A percentile compares a stretch with the other conserved stretches of the same genome.
Evolutionary conservation across 1,284 basidiomycete species (phyloP).

Genomic region (Polyporus tsugae): DNA sequence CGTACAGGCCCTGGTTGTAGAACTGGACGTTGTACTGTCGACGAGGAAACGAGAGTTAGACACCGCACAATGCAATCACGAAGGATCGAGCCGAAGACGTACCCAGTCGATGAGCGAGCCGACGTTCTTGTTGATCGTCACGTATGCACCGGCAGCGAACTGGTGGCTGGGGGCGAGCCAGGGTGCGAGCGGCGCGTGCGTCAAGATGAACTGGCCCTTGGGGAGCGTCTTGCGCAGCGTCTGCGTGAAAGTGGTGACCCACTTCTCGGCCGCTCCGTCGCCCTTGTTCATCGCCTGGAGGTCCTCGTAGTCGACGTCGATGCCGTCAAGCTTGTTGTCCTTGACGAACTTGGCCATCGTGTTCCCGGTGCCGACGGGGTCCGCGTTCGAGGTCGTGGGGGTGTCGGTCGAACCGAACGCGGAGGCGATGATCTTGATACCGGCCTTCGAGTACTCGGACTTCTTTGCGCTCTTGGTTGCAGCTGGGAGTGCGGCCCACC

Average conservation of each 20-base stretch:
- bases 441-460: conserved; percentile 52
- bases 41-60: background rate
- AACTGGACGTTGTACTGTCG: conserved; percentile 61
- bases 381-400: conserved; percentile 53
- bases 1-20: conserved; percentile 59
- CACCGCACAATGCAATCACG: background rate
- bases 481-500: conserved; percentile 22
- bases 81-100: conserved; percentile 12
- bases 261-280: conserved; percentile 47
- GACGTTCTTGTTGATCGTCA: conserved; percentile 60
- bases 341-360: conserved; percentile 52
- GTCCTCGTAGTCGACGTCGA: conserved; percentile 69
- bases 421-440: conserved; percentile 58
- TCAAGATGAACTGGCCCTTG: conserved; percentile 45
- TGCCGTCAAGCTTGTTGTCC: conserved; percentile 52
- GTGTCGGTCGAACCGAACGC: conserved; percentile 59
- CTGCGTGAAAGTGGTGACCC: conserved; percentile 54
- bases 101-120: conserved; percentile 55
- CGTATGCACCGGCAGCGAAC: conserved; percentile 68
- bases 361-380: conserved; percentile 52
- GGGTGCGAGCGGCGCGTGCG: conserved; percentile 56
- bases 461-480: conserved; percentile 47
- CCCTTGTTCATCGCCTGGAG: conserved; percentile 52
- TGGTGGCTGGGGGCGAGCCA: conserved; percentile 58
- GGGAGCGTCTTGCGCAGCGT: conserved; percentile 45